Percentiles rank a stretch among this genome's conserved stretches.
Evolutionary conservation across 2,329 filamentous ascomycete genomes (phyloP).

Genomic region (Nigrograna mackinnonii): DNA sequence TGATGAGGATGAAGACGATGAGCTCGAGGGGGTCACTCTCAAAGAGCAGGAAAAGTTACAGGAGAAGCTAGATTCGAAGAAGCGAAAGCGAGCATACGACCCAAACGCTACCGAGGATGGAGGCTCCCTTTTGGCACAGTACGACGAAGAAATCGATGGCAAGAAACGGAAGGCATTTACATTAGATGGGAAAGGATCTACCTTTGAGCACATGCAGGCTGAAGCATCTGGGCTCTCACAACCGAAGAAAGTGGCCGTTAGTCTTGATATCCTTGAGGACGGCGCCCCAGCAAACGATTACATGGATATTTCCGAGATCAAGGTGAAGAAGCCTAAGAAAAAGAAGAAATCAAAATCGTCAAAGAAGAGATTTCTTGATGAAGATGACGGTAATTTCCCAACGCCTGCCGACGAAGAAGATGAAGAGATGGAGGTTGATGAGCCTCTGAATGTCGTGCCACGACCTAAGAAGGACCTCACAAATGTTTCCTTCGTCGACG

Average conservation of each 20-base stretch:
- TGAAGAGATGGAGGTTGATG: conserved; percentile 74
- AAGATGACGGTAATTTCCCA: conserved; percentile 62
- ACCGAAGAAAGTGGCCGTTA: conserved; percentile 71
- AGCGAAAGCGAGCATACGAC: conserved; percentile 87
- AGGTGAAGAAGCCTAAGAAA: conserved; percentile 93
- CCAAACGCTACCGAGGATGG: conserved; percentile 73
- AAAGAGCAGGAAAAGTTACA: conserved; percentile 72
- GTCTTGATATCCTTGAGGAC: conserved; percentile 70
- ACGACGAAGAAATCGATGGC: conserved; percentile 92
- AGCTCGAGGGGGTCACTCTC: conserved; percentile 78
- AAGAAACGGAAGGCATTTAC: conserved; percentile 90
- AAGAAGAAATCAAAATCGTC: conserved; percentile 71
- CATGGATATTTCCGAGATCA: conserved; percentile 81
- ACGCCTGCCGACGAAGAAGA: conserved; percentile 32
- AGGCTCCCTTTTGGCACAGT: conserved; percentile 79
- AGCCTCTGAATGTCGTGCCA: conserved; percentile 26
- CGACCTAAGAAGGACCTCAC: conserved; percentile 65
- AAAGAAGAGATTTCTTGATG: conserved; percentile 63
- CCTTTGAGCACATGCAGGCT: conserved; percentile 62
- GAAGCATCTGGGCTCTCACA: conserved; percentile 57
- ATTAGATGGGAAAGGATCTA: conserved; percentile 76
- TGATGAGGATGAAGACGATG: conserved; percentile 81
- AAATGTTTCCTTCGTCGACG: conserved; percentile 77
- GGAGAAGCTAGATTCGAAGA: conserved; percentile 83
- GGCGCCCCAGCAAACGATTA: conserved; percentile 82